These are phyloP conservation scores for Umbelopsis vinacea DNA, from an alignment of 192 early-diverging fungal species.

Conservation along the genomic window DNA sequence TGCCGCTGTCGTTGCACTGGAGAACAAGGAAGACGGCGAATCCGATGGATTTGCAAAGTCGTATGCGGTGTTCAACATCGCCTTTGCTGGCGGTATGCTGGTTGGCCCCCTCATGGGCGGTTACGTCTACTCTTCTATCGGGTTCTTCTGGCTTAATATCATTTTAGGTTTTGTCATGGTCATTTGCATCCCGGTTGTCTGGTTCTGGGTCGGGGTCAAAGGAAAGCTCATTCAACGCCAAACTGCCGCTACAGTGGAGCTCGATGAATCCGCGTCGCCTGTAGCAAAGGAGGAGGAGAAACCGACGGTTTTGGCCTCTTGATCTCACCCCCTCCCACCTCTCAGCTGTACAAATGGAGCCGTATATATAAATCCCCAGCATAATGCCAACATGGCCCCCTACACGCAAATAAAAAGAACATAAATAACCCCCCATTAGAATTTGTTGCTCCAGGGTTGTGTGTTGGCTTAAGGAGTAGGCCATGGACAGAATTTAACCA, in stretches of 20 bases:
- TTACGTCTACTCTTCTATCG: constrained; percentile 28
- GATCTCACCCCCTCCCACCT: too few relatives aligned
- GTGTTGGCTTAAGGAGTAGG: too few relatives aligned
- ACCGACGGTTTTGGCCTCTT: too few relatives aligned
- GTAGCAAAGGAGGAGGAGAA: background rate
- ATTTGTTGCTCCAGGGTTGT: too few relatives aligned
- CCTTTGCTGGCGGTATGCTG: constrained; percentile 40
- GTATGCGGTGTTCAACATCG: constrained; percentile 50
- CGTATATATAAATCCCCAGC: too few relatives aligned
- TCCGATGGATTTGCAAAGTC: constrained; percentile 48
- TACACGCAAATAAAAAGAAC: too few relatives aligned
- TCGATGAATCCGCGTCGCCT: background rate
- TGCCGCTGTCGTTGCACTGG: constrained; percentile 38
- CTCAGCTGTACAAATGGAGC: too few relatives aligned
- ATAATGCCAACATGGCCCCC: too few relatives aligned
- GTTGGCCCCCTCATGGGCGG: constrained; percentile 35
- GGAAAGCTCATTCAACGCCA: background rate
- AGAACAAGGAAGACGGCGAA: constrained; percentile 37
- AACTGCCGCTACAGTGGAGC: background rate
- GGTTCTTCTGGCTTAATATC: constrained; percentile 41
- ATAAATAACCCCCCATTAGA: too few relatives aligned
- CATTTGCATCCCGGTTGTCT: constrained; percentile 28
- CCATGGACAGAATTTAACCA: too few relatives aligned
- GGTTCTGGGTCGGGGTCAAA: constrained; percentile 20
- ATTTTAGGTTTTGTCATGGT: constrained; percentile 21